Evolutionary conservation across 2,329 filamentous ascomycete genomes (phyloP), one percentile per base, ranked within the genome.

Genomic region (Aspergillus brasiliensis): DNA sequence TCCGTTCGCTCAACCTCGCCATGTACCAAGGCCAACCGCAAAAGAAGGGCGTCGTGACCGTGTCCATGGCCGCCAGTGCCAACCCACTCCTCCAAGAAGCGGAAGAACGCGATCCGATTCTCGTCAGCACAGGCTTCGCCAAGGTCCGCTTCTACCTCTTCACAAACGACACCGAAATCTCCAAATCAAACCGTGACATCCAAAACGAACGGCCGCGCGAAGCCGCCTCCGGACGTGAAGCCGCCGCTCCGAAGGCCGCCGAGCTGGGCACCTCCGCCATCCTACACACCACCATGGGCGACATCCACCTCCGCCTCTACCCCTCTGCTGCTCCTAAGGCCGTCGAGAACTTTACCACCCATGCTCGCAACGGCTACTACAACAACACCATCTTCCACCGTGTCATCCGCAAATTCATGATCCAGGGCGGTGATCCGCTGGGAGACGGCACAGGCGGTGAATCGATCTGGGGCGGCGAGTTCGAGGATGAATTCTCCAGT

Each of bases 71-170:
- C 1, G 95, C 96, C 0, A 96, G 91, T 34, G 90, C 86, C 68
- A 99, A 99, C 73, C 95, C 96, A 0, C 84, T 99, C 1, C 84
- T 99, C 2, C 91, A 95, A 71, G 93, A 97, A 80, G 91, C 95
- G 1, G 94, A 97, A 77, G 86, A 88, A 19, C 86, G 93, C 62
- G 95, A 99, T 73, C 93, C 96, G 0, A 94, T 98, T 71, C 82
- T 99, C 7, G 85, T 96, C 47, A 84, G 86, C 8, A 98, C 95
- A 0, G 94, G 88, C 0, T 88, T 91, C 48, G 90, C 88, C 63
- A 98, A 97, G 78, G 86, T 90, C 27, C 90, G 96, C 42, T 99
- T 99, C 79, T 99, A 97, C 83, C 92, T 98, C 87, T 99, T 97
- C 77, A 97, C 91, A 37, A 96, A 97, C 75, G 91, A 97, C 40